Conservation (phyloP, 2,329 filamentous ascomycete genomes). For the Apiospora pterosperma region DNA sequence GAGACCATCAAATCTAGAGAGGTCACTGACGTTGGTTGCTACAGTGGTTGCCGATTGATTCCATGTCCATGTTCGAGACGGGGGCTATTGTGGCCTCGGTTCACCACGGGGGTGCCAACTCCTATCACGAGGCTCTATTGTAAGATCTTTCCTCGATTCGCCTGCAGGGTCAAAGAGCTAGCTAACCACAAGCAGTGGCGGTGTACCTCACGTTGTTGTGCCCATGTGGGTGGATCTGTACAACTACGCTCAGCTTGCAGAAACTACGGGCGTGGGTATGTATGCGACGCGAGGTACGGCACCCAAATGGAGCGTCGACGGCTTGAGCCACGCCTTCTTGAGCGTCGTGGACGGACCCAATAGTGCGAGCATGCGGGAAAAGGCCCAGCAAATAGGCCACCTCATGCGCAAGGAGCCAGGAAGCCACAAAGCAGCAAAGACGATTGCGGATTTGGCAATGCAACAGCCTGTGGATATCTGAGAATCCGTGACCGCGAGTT, state of each 20-base stretch:
- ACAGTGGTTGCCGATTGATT: conserved; percentile 5
- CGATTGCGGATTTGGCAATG: conserved; percentile 4
- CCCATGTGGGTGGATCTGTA: conserved; percentile 9
- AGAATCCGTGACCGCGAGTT: not conserved
- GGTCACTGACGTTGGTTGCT: not conserved
- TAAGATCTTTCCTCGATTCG: not conserved
- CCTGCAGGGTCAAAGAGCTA: too few species aligned
- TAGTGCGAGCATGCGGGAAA: not conserved
- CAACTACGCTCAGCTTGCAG: conserved; percentile 10
- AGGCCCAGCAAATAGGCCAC: not conserved
- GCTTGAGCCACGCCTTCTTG: conserved; percentile 20
- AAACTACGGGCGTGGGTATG: conserved; percentile 6
- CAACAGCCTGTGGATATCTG: not conserved
- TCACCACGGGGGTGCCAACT: conserved; percentile 9
- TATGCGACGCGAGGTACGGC: conserved; percentile 3
- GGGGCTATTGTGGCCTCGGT: conserved; percentile 6
- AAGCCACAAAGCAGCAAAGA: conserved; percentile 1
- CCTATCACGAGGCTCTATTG: conserved; percentile 10
- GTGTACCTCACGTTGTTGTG: conserved; percentile 7
- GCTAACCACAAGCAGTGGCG: not conserved
- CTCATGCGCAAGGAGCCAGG: not conserved
- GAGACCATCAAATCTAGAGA: not conserved
- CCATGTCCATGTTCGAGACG: conserved; percentile 3
- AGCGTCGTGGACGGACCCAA: not conserved
- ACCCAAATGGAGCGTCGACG: conserved; percentile 23